Conservation (phyloP, 2,329 filamentous ascomycete species). For the Mollisiaceae sp. region DNA sequence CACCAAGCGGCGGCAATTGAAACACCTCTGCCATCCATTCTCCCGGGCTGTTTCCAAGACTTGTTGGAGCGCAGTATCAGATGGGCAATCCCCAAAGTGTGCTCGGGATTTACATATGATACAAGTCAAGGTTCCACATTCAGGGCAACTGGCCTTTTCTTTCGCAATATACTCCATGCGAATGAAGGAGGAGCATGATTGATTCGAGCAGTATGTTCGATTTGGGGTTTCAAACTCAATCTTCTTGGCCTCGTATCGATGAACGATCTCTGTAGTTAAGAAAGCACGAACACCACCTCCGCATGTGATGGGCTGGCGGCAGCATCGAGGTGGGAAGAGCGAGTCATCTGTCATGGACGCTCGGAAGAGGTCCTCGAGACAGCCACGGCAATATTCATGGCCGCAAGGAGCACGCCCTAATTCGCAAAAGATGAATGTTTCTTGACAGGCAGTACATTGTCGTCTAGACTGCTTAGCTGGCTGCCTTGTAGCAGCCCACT, state of each 20-base stretch:
- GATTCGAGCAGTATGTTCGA: conserved; percentile 55
- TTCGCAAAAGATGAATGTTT: conserved; percentile 21
- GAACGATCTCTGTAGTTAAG: conserved; percentile 45
- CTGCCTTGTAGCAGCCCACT: conserved; percentile 12
- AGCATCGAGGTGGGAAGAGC: conserved; percentile 62
- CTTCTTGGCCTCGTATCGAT: conserved; percentile 50
- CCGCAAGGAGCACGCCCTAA: conserved; percentile 43
- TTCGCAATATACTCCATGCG: conserved; percentile 39
- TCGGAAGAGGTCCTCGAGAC: conserved; percentile 52
- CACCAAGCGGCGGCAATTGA: conserved; percentile 51
- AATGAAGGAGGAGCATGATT: conserved; percentile 55
- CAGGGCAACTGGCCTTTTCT: conserved; percentile 48
- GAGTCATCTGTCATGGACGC: conserved; percentile 52
- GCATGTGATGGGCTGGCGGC: conserved; percentile 40
- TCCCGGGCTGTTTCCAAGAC: conserved; percentile 48
- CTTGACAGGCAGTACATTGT: neutral
- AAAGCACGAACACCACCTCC: conserved; percentile 41
- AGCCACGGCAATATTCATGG: conserved; percentile 58
- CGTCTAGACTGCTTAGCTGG: neutral
- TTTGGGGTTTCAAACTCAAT: conserved; percentile 54
- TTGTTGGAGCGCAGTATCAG: conserved; percentile 47
- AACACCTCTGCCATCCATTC: conserved; percentile 58
- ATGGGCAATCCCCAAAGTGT: conserved; percentile 55
- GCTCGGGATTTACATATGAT: conserved; percentile 52
- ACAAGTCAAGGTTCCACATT: conserved; percentile 54